Base-by-base conservation (phyloP, 495 filamentous ascomycete genomes). In the Penicillium odoratum region DNA sequence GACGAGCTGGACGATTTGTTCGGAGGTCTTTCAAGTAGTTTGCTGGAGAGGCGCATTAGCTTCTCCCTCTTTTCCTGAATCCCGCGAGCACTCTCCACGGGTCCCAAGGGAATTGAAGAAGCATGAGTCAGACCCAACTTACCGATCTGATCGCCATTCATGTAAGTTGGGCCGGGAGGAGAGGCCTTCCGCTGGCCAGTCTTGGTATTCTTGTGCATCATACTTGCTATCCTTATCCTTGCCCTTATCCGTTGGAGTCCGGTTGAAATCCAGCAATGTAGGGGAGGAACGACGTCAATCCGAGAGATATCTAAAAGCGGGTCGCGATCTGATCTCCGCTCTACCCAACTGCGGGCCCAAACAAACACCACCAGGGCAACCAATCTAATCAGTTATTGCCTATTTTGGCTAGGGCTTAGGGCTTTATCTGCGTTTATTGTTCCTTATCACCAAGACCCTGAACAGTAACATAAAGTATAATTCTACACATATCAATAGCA, bases 101-200 rank as follows among this genome's bases (percentile, higher is more conserved):
- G 10, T 28, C 31, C 26, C 33, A 15, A 38, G 11, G 18, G 49
- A 33, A 18, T 40, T 11, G 8, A 6, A 18, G 33, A 40, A 10
- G 48, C 56, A 63, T 55, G 67, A 59, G 43, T 55, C 33, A 44
- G 10, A 11, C 9, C 2, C 57, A 58, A 69, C 84, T 79, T 76
- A 96, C 92, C 89, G 70, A 95, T 87, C 74, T 96, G 91, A 46
- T 93, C 86, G 68, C 85, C 85, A 36, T 85, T 85, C 92, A 97
- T 96, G 75, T 90, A 95, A 40, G 83, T 81, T 26, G 89, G 87
- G 38, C 85, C 85, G 25, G 90, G 87, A 59, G 88, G 87, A 46
- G 85, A 86, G 60, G 84, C 82, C 77, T 87, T 89, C 61, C 84
- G 72, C 57, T 73, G 70, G 56, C 69, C 69, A 51, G 50, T 51